Evolutionary conservation across 768 basidiomycete species (phyloP).

Genomic region (Amanita polypyramis): DNA sequence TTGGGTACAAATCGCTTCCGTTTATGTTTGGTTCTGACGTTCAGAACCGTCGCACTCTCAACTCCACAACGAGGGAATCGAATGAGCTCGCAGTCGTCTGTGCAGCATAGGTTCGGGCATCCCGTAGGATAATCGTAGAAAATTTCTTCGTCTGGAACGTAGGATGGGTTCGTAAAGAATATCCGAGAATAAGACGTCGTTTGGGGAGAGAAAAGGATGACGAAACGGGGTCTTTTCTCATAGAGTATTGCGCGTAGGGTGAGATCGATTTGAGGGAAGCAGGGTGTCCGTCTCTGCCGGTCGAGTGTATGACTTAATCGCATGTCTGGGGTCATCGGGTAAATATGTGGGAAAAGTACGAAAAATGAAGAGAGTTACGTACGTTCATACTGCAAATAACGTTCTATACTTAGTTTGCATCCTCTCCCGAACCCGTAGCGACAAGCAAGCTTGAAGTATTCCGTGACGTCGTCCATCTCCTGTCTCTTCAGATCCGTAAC

Average conservation of each 20-base stretch:
- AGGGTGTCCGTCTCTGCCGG: conserved; percentile 62
- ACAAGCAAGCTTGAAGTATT: conserved; percentile 70
- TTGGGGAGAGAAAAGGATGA: conserved; percentile 72
- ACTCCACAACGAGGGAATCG: conserved; percentile 61
- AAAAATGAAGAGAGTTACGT: conserved; percentile 18
- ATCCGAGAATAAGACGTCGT: conserved; percentile 77
- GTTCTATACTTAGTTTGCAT: conserved; percentile 57
- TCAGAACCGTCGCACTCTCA: conserved; percentile 50
- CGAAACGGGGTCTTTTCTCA: conserved; percentile 68
- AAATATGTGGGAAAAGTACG: conserved; percentile 5
- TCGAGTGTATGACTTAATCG: conserved; percentile 57
- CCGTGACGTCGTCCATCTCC: conserved; percentile 74
- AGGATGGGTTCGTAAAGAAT: conserved; percentile 62
- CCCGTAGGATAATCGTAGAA: conserved; percentile 74
- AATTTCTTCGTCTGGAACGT: conserved; percentile 61
- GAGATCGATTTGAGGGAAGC: conserved; percentile 76
- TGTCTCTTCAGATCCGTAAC: conserved; percentile 71
- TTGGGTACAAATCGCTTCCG: conserved; percentile 38
- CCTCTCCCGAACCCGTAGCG: conserved; percentile 50
- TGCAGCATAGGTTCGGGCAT: conserved; percentile 71
- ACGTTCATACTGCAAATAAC: conserved; percentile 64
- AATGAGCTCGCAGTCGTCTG: conserved; percentile 76
- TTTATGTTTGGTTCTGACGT: conserved; percentile 47
- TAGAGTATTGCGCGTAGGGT: conserved; percentile 65
- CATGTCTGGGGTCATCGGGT: conserved; percentile 39